Percentiles rank a stretch among this genome's conserved stretches.
These are phyloP conservation scores for Podospora conica DNA, from an alignment of 495 filamentous ascomycete species.

Conservation along the genomic window DNA sequence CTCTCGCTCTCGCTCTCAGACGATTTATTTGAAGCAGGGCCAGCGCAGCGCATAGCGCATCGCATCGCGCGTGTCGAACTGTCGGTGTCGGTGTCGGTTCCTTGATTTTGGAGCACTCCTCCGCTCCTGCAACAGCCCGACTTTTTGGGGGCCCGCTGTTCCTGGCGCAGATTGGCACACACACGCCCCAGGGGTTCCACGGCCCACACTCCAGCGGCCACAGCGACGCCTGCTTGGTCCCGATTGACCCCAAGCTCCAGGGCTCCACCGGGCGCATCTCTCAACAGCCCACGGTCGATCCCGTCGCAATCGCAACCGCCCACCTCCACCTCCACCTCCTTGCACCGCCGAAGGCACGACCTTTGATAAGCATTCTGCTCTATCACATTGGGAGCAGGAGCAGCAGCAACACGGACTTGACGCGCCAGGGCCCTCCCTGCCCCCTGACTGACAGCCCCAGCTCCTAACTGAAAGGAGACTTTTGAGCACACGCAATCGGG, in stretches of 20 bases:
- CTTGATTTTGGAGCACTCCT: constrained; percentile 16
- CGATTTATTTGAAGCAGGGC: no score
- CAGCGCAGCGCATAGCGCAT: not conserved
- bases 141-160: constrained; percentile 5
- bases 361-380: not conserved
- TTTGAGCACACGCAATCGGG: constrained; percentile 9
- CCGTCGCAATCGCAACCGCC: not conserved
- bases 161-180: constrained; percentile 4
- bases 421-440: not conserved
- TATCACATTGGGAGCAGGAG: not conserved
- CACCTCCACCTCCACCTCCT: not conserved
- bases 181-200: not conserved
- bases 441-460: constrained; percentile 11
- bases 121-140: constrained; percentile 13
- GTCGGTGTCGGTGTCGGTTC: constrained; percentile 2
- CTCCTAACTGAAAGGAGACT: constrained; percentile 10
- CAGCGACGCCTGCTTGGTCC: not conserved
- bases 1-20: not conserved
- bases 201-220: not conserved
- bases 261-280: not conserved
- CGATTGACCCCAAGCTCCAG: not conserved
- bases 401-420: not conserved
- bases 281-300: not conserved
- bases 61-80: constrained; percentile 1
- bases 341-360: not conserved